Percentiles rank a stretch among this genome's conserved stretches.
Conservation (phyloP, 768 basidiomycete species). For the Thelephora ganbajun region DNA sequence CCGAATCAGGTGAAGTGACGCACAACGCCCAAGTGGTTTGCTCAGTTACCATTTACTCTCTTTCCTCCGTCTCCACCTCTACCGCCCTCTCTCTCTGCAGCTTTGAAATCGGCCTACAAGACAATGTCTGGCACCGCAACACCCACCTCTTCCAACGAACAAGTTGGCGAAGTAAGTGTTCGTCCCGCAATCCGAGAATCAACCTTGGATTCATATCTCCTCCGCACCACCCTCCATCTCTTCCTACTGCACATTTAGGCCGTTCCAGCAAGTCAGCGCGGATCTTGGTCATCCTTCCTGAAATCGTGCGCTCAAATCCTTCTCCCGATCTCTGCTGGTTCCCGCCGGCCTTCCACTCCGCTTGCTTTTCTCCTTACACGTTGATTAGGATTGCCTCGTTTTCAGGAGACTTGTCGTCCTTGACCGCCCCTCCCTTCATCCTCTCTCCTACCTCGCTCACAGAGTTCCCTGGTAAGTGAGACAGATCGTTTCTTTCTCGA, state of each 20-base stretch:
- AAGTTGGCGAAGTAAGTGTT: conserved; percentile 5
- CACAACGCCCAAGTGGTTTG: too few species aligned
- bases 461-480: conserved; percentile 67
- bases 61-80: too few species aligned
- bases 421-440: conserved; percentile 86
- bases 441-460: conserved; percentile 84
- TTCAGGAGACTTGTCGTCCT: conserved; percentile 74
- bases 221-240: background rate
- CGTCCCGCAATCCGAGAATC: background rate
- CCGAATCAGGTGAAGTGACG: too few species aligned
- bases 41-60: too few species aligned
- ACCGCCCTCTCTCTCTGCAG: too few species aligned
- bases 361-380: background rate
- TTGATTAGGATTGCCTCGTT: conserved; percentile 60
- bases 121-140: conserved; percentile 1
- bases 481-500: conserved; percentile 2
- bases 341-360: background rate
- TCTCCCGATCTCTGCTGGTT: conserved; percentile 4
- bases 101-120: background rate
- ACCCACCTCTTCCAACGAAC: conserved; percentile 1
- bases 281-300: conserved; percentile 83
- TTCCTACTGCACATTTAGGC: conserved; percentile 23
- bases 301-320: conserved; percentile 51
- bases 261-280: conserved; percentile 71
- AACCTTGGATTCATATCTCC: background rate